Evolutionary conservation across 2,329 filamentous ascomycete genomes (phyloP).

Genomic region (Nothomitra cinnamomea): DNA sequence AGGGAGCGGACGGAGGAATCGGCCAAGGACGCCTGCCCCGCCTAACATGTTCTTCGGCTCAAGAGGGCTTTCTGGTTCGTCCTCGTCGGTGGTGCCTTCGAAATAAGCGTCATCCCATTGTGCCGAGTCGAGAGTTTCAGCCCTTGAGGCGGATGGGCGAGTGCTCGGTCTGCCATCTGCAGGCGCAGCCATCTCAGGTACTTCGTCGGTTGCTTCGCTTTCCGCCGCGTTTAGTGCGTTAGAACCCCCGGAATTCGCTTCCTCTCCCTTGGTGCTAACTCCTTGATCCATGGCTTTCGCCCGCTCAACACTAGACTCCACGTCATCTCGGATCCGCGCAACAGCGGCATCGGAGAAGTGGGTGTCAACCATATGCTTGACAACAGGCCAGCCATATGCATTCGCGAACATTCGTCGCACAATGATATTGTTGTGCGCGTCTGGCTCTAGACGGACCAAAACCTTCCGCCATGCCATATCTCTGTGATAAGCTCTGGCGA

Average conservation of each 20-base stretch:
- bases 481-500: conserved; percentile 84
- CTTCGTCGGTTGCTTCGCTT: conserved; percentile 30
- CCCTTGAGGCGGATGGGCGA: neutral
- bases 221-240: conserved; percentile 26
- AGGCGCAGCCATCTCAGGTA: conserved; percentile 16
- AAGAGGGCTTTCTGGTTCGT: conserved; percentile 10
- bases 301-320: conserved; percentile 49
- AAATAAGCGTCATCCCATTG: conserved; percentile 33
- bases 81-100: conserved; percentile 26
- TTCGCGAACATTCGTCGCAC: conserved; percentile 94
- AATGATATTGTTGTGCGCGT: conserved; percentile 97
- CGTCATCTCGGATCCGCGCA: conserved; percentile 48
- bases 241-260: conserved; percentile 34
- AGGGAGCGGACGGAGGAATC: conserved; percentile 2
- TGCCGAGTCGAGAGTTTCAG: conserved; percentile 21
- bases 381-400: conserved; percentile 91
- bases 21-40: conserved; percentile 12
- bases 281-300: conserved; percentile 41
- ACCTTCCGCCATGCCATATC: conserved; percentile 94
- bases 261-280: conserved; percentile 46
- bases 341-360: conserved; percentile 69
- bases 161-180: conserved; percentile 11
- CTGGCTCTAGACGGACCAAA: conserved; percentile 82
- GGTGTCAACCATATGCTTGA: conserved; percentile 86
- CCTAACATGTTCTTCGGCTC: neutral